phyloP scores from a whole-genome alignment of 2,329 filamentous ascomycete genomes.

The Diaporthe amygdali region DNA sequence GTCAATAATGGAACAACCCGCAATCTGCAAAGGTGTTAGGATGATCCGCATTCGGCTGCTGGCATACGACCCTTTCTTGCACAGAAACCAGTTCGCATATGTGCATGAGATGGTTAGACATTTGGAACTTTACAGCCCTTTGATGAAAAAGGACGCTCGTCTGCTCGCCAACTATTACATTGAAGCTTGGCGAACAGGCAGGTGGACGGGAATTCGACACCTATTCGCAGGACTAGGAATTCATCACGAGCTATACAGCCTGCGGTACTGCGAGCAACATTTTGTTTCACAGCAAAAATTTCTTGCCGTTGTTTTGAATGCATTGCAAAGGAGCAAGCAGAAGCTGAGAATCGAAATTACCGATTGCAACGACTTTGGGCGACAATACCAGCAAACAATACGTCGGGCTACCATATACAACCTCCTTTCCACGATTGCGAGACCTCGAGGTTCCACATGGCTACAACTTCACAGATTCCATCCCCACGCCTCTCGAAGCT shows the following conservation, averaged over 20 bases:
- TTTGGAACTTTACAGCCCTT: neutral
- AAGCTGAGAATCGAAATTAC: neutral
- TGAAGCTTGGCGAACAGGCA: too few species aligned
- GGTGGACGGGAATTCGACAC: neutral
- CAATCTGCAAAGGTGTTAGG: neutral
- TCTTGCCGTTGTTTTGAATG: rapidly evolving
- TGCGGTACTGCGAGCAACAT: neutral
- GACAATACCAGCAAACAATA: neutral
- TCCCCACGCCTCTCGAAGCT: rapidly evolving
- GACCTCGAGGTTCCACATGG: neutral
- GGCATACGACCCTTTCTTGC: neutral
- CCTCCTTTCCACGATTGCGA: neutral
- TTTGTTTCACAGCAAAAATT: neutral
- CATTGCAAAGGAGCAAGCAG: neutral
- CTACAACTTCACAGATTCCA: rapidly evolving
- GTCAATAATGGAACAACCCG: neutral
- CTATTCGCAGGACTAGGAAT: neutral
- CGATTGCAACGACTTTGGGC: neutral
- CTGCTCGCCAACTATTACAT: neutral
- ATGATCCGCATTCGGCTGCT: neutral
- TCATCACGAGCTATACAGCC: neutral
- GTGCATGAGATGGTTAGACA: neutral
- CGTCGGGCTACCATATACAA: neutral
- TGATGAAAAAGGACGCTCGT: neutral
- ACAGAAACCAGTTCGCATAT: rapidly evolving